phyloP scores from a whole-genome alignment of 2,329 filamentous ascomycete genomes.

The Fusarium sp. region DNA sequence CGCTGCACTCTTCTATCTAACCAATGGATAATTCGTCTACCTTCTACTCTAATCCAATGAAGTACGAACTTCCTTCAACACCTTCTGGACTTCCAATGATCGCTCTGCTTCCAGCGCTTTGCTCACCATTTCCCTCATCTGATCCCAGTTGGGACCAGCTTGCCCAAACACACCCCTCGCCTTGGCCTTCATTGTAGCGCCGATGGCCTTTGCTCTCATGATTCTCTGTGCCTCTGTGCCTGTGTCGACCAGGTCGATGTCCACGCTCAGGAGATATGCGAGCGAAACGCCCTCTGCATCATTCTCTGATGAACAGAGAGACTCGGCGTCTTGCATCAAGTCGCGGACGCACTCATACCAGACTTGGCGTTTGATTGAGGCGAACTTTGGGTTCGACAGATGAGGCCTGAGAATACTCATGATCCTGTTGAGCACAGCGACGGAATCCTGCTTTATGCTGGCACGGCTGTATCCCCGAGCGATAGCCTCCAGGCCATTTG shows the following conservation, averaged over 20 bases:
- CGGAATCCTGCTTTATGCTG: slow-evolving; percentile 52
- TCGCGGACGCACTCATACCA: slow-evolving; percentile 65
- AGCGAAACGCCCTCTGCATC: slow-evolving; percentile 41
- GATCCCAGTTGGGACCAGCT: slow-evolving; percentile 38
- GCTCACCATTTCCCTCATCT: slow-evolving; percentile 49
- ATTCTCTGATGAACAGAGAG: slow-evolving; percentile 31
- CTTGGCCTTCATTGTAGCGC: slow-evolving; percentile 56
- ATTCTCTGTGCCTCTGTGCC: slow-evolving; percentile 66
- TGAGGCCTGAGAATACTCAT: slow-evolving; percentile 56
- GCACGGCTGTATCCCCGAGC: slow-evolving; percentile 62
- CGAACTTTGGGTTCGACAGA: slow-evolving; percentile 53
- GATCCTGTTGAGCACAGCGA: slow-evolving; percentile 54
- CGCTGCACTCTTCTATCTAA: neutral
- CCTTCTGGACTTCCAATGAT: slow-evolving; percentile 59
- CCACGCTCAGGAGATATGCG: slow-evolving; percentile 60
- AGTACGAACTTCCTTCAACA: slow-evolving; percentile 53
- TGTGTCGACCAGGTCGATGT: slow-evolving; percentile 58
- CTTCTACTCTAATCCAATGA: slow-evolving; percentile 40
- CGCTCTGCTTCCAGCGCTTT: slow-evolving; percentile 56
- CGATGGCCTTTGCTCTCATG: slow-evolving; percentile 59
- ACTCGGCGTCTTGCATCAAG: slow-evolving; percentile 57
- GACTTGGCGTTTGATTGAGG: slow-evolving; percentile 58
- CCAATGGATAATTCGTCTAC: neutral
- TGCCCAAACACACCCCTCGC: slow-evolving; percentile 57
- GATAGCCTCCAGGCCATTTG: slow-evolving; percentile 63